Conservation (phyloP, 371 early-diverging fungal species). For the Smittium mucronatum region DNA sequence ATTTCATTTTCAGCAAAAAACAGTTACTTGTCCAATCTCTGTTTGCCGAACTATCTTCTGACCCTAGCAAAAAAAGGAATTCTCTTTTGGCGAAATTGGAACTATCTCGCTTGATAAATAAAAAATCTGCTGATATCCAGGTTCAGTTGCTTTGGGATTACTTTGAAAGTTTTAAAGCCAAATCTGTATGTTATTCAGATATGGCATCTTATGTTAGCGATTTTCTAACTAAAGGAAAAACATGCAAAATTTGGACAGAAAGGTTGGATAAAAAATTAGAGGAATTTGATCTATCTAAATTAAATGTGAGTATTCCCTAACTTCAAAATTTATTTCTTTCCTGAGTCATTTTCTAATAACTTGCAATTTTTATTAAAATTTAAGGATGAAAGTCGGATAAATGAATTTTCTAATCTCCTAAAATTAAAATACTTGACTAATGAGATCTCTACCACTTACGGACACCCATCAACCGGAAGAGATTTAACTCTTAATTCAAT, state of each 20-base stretch:
- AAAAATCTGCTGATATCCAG: constrained; percentile 23
- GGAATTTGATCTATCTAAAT: not conserved
- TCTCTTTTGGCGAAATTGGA: constrained; percentile 65
- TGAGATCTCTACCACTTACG: not conserved
- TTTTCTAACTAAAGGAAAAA: constrained; percentile 5
- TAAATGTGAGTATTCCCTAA: not conserved
- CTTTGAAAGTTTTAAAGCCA: constrained; percentile 50
- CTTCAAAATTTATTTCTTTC: not conserved
- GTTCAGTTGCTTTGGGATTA: constrained; percentile 42
- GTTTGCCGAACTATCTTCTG: not conserved
- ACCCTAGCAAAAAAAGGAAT: constrained; percentile 29
- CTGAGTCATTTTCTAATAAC: not conserved
- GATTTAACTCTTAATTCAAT: not conserved
- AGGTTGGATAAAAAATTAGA: not conserved
- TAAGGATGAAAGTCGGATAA: not conserved
- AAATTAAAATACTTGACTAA: not conserved
- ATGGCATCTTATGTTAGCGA: constrained; percentile 41
- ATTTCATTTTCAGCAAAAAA: not conserved
- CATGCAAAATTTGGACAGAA: not conserved
- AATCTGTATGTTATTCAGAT: constrained; percentile 65
- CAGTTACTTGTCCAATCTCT: not conserved
- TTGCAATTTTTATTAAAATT: not conserved
- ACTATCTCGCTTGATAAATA: constrained; percentile 34
- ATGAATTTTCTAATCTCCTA: not conserved
- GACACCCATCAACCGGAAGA: not conserved